A percentile compares a stretch with the other conserved stretches of the same genome.
Evolutionary conservation across 148 eudicot species (phyloP).

Genomic region (Camellia japonica): DNA sequence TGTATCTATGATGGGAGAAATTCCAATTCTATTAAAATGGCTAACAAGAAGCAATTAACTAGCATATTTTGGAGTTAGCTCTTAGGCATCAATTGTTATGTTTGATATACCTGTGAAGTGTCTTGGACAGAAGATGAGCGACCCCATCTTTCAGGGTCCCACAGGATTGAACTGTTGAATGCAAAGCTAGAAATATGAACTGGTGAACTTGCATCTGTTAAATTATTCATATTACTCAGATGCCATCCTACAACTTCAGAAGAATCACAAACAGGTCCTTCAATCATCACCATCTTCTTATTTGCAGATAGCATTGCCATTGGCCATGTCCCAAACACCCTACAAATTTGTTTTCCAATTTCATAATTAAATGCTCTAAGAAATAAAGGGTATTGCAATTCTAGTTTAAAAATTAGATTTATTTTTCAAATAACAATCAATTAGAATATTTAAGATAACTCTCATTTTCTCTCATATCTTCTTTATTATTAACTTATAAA

Average conservation of each 20-base stretch:
- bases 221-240: constrained; percentile 42
- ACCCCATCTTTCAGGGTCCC: constrained; percentile 99
- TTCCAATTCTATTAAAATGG: too few relatives aligned
- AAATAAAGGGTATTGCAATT: too few relatives aligned
- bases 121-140: constrained; percentile 65
- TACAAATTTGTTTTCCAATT: constrained; percentile 21
- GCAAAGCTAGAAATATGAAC: constrained; percentile 81
- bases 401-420: too few relatives aligned
- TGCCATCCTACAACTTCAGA: constrained; percentile 83
- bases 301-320: constrained; percentile 60
- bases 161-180: constrained; percentile 87
- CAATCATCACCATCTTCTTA: constrained; percentile 56
- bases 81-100: too few relatives aligned
- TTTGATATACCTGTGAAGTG: constrained; percentile 56
- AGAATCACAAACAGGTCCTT: constrained; percentile 80
- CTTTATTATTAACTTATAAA: too few relatives aligned
- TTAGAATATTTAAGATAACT: too few relatives aligned
- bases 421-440: too few relatives aligned
- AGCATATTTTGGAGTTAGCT: too few relatives aligned
- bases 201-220: constrained; percentile 28
- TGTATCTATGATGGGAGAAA: too few relatives aligned
- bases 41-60: too few relatives aligned
- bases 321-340: constrained; percentile 91
- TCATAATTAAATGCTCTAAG: too few relatives aligned
- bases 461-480: too few relatives aligned